phyloP scores from a whole-genome alignment of 805 yeast genomes.

The Ogataea ganodermae region DNA sequence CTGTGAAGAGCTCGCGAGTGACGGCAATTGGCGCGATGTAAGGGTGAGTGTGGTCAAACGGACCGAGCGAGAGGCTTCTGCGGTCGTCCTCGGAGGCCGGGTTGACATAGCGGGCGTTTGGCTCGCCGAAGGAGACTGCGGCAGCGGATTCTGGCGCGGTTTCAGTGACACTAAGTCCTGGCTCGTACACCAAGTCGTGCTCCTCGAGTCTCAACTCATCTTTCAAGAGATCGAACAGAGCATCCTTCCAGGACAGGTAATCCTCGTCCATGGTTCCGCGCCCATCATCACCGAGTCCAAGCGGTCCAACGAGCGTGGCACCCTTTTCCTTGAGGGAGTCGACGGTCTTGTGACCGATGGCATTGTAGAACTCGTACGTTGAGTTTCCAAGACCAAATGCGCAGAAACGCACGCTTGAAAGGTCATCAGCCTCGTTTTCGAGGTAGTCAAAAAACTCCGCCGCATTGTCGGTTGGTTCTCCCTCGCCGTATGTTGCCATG shows the following conservation, averaged over 20 bases:
- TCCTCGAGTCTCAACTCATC: conserved; percentile 69
- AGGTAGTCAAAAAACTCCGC: conserved; percentile 71
- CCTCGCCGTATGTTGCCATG: conserved; percentile 96
- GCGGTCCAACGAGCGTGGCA: conserved; percentile 70
- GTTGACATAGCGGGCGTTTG: conserved; percentile 55
- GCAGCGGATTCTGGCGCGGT: conserved; percentile 31
- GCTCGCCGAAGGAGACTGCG: conserved; percentile 79
- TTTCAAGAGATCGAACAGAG: conserved; percentile 64
- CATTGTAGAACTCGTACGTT: conserved; percentile 90
- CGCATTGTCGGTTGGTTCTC: conserved; percentile 98
- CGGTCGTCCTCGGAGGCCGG: conserved; percentile 37
- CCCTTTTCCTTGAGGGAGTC: conserved; percentile 60
- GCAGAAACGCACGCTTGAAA: conserved; percentile 63
- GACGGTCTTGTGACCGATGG: conserved; percentile 66
- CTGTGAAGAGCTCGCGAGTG: conserved; percentile 71
- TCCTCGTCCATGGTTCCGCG: conserved; percentile 94
- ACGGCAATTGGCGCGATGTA: conserved; percentile 66
- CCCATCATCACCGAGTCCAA: conserved; percentile 95
- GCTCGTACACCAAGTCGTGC: conserved; percentile 76
- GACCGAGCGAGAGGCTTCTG: conserved; percentile 53
- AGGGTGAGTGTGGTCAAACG: conserved; percentile 82
- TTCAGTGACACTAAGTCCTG: conserved; percentile 53
- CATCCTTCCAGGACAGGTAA: conserved; percentile 89
- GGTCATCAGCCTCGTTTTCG: conserved; percentile 55
- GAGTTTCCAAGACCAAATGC: conserved; percentile 93